Percentiles rank a stretch among this genome's conserved stretches.
These are phyloP conservation scores for Osmanthus fragrans DNA, from an alignment of 257 asterid genomes.

Conservation along the genomic window DNA sequence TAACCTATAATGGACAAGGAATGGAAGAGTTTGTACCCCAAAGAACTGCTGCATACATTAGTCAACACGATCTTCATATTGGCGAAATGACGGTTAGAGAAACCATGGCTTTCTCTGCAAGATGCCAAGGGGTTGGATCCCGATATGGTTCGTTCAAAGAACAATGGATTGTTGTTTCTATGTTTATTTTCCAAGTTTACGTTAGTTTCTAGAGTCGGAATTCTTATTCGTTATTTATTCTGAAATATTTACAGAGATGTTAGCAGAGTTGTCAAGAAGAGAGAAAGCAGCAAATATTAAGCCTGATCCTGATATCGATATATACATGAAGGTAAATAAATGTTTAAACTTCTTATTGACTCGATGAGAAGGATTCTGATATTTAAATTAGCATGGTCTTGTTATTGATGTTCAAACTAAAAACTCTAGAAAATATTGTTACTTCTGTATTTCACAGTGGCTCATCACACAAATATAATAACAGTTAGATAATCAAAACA, in stretches of 20 bases:
- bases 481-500: too few species aligned
- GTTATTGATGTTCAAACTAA: background rate
- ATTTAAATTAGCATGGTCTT: background rate
- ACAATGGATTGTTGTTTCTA: background rate
- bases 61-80: constrained; percentile 64
- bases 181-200: background rate
- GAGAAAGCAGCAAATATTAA: constrained; percentile 43
- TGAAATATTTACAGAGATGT: constrained; percentile 32
- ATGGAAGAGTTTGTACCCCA: constrained; percentile 62
- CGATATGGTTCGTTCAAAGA: constrained; percentile 50
- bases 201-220: background rate
- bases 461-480: background rate
- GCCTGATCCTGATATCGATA: constrained; percentile 47
- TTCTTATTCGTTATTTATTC: background rate
- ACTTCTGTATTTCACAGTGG: background rate
- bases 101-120: constrained; percentile 67
- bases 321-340: constrained; percentile 39
- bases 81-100: constrained; percentile 84
- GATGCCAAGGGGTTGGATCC: constrained; percentile 77
- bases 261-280: constrained; percentile 44
- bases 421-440: background rate
- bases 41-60: constrained; percentile 64
- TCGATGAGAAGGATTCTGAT: background rate
- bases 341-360: background rate
- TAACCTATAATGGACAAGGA: constrained; percentile 60